Conservation (phyloP, 2,329 filamentous ascomycete genomes). For the Xylaria sp. region DNA sequence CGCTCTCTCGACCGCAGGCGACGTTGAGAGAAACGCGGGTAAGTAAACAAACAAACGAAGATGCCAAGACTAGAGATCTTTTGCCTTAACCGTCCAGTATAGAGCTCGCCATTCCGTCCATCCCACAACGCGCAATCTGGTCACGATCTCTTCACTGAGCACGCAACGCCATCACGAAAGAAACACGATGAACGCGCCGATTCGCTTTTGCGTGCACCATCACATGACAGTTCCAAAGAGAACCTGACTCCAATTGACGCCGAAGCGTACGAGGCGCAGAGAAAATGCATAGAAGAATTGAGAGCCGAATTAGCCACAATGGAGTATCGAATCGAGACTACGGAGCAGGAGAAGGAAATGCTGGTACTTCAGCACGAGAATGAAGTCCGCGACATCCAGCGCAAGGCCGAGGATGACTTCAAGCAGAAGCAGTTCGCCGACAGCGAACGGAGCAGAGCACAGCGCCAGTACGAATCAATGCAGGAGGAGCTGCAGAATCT, state of each 20-base stretch:
- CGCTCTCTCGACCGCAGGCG: constrained; percentile 21
- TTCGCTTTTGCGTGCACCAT: constrained; percentile 40
- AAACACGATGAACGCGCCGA: constrained; percentile 33
- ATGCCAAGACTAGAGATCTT: not conserved
- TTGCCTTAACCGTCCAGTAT: constrained; percentile 19
- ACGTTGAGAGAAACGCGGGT: constrained; percentile 28
- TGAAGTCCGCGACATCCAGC: constrained; percentile 73
- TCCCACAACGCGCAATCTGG: constrained; percentile 48
- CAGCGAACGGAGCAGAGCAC: constrained; percentile 45
- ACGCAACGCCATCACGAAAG: constrained; percentile 37
- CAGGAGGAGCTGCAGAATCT: constrained; percentile 49
- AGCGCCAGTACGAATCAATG: constrained; percentile 45
- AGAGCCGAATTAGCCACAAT: constrained; percentile 85
- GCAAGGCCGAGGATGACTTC: constrained; percentile 80
- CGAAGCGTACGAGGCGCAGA: constrained; percentile 55
- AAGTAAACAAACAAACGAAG: constrained; percentile 22
- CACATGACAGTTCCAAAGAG: constrained; percentile 54
- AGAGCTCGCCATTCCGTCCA: constrained; percentile 45
- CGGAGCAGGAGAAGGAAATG: constrained; percentile 84
- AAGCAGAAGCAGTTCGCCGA: constrained; percentile 59
- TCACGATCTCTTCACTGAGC: constrained; percentile 54
- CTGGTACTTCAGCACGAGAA: constrained; percentile 71
- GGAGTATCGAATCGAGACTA: constrained; percentile 78
- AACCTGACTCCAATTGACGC: constrained; percentile 54
- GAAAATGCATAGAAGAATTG: constrained; percentile 64